A percentile compares a stretch with the other conserved stretches of the same genome.
These are phyloP conservation scores for Melanogaster broomeanus DNA, from an alignment of 768 basidiomycete species.

Conservation along the genomic window DNA sequence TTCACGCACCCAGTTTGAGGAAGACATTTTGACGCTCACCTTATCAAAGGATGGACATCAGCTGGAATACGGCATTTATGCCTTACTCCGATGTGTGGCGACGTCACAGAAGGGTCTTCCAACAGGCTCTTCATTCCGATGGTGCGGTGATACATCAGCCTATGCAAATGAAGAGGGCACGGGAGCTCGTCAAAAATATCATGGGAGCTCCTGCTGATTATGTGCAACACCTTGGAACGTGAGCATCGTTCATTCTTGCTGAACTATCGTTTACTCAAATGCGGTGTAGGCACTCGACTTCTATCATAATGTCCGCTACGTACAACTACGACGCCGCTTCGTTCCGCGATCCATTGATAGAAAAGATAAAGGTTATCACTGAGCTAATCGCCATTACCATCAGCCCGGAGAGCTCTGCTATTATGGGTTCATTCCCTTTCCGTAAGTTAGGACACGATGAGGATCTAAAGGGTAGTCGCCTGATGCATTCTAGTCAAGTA, in stretches of 20 bases:
- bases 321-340: neutral
- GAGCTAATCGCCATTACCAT: neutral
- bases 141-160: neutral
- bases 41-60: slow-evolving; percentile 17
- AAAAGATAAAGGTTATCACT: neutral
- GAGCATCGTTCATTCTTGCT: neutral
- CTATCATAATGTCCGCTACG: slow-evolving; percentile 5
- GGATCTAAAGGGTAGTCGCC: neutral
- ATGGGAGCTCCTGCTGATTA: neutral
- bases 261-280: neutral
- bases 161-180: slow-evolving; percentile 1
- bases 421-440: slow-evolving; percentile 5
- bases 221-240: neutral
- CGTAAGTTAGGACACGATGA: neutral
- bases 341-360: neutral
- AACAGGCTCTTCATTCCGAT: slow-evolving; percentile 12
- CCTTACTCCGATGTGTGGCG: slow-evolving; percentile 26
- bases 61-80: slow-evolving; percentile 11
- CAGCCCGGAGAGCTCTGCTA: slow-evolving; percentile 1
- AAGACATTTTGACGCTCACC: neutral
- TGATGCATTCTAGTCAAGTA: neutral
- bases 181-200: neutral
- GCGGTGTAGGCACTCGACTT: neutral
- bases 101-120: slow-evolving; percentile 21
- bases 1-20: neutral